Evolutionary conservation across 768 basidiomycete genomes (phyloP).

Genomic region (Tubosaeta sp.): DNA sequence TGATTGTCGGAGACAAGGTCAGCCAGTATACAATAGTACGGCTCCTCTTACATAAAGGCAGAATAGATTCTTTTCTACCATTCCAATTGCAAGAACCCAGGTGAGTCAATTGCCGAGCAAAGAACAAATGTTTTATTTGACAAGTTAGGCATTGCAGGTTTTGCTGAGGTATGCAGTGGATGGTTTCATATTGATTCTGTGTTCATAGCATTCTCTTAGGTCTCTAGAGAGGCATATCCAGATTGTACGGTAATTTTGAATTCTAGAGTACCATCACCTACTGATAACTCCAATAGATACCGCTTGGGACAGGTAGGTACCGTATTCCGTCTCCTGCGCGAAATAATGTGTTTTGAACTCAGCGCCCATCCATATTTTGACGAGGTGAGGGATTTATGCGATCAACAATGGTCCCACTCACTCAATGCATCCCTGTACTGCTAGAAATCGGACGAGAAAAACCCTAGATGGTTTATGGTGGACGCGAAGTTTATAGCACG

Average conservation of each 20-base stretch:
- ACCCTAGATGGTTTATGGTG: conserved; percentile 94
- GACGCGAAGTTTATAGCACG: conserved; percentile 66
- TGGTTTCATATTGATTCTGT: background rate
- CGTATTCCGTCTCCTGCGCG: background rate
- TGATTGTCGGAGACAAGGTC: conserved; percentile 73
- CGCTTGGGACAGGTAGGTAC: conserved; percentile 78
- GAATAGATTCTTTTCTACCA: conserved; percentile 79
- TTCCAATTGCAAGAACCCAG: conserved; percentile 81
- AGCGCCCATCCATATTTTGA: conserved; percentile 81
- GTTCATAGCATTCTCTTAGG: conserved; percentile 36
- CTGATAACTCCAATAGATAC: conserved; percentile 52
- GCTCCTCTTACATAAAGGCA: background rate
- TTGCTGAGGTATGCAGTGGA: conserved; percentile 60
- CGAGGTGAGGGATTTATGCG: conserved; percentile 39
- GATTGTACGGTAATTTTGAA: conserved; percentile 56
- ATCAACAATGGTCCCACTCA: background rate
- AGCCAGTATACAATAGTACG: conserved; percentile 3
- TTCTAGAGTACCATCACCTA: conserved; percentile 1
- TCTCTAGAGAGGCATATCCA: conserved; percentile 82
- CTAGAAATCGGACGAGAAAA: conserved; percentile 72
- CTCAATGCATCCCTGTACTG: background rate
- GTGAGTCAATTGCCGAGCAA: conserved; percentile 34
- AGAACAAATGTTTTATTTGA: conserved; percentile 2
- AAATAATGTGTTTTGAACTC: conserved; percentile 6
- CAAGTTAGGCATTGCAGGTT: conserved; percentile 65